Evolutionary conservation across 148 eudicot species (phyloP).

Genomic region (Cornus florida): DNA sequence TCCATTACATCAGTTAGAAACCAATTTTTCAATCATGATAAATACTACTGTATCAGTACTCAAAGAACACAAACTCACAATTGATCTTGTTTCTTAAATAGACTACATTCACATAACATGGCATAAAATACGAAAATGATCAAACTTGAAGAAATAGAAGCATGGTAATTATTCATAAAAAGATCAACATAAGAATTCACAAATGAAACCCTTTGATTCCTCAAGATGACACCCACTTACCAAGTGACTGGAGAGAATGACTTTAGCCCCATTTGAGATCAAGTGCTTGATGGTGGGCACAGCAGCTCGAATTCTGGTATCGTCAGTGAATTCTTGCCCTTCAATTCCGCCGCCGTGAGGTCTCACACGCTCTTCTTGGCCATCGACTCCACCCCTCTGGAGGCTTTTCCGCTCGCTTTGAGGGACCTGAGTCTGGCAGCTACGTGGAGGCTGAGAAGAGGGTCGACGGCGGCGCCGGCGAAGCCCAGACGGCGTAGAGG

Average conservation of each 20-base stretch:
- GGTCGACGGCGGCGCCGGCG: constrained; percentile 45
- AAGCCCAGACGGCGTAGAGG: constrained; percentile 56
- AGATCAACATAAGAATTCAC: not conserved
- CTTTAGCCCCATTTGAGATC: constrained; percentile 72
- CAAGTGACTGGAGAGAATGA: constrained; percentile 79
- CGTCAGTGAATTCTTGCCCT: constrained; percentile 86
- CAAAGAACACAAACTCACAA: no score
- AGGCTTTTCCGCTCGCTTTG: constrained; percentile 27
- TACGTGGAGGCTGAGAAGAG: constrained; percentile 50
- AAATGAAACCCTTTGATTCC: not conserved
- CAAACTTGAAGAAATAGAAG: no score
- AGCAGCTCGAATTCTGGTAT: constrained; percentile 90
- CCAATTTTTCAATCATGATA: not conserved
- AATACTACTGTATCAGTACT: no score
- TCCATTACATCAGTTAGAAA: not conserved
- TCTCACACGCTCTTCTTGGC: constrained; percentile 89
- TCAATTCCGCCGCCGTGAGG: constrained; percentile 59
- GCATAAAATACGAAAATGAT: no score
- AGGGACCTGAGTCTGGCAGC: constrained; percentile 46
- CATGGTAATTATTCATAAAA: no score
- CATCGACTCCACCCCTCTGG: constrained; percentile 62
- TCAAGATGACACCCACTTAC: constrained; percentile 22
- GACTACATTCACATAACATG: no score
- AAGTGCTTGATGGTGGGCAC: constrained; percentile 75
- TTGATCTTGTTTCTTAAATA: no score